Conservation (phyloP, 208 protist species). For the Trypanosoma theileri region DNA sequence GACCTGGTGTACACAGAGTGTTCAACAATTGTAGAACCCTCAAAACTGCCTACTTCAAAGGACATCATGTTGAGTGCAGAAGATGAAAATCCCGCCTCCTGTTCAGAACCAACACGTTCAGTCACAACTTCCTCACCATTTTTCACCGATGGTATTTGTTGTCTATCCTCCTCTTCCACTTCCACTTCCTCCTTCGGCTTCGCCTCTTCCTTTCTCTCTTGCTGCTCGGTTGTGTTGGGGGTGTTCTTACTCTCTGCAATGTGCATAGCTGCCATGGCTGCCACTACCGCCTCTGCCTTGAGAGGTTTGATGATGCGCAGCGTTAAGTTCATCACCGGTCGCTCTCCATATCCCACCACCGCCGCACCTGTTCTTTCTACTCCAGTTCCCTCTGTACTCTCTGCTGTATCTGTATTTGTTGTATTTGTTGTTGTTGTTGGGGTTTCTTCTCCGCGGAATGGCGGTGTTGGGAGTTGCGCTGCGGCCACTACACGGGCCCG, state of each 20-base stretch:
- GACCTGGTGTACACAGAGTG: background rate
- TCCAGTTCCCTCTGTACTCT: too few relatives aligned
- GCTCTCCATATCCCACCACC: constrained; percentile 10
- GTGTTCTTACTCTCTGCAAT: background rate
- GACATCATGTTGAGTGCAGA: background rate
- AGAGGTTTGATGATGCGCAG: constrained; percentile 21
- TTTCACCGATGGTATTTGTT: background rate
- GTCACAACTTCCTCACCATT: background rate
- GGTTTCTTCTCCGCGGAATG: constrained; percentile 24
- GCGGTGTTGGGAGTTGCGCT: constrained; percentile 34
- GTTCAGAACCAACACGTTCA: background rate
- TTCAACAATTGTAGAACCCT: background rate
- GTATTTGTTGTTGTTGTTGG: background rate
- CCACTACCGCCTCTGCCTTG: constrained; percentile 19
- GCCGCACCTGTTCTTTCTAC: constrained; percentile 11
- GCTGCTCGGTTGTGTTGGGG: background rate
- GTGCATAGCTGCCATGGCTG: constrained; percentile 16
- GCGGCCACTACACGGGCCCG: constrained; percentile 10
- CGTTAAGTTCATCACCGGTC: constrained; percentile 19
- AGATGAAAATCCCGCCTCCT: background rate
- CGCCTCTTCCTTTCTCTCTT: background rate
- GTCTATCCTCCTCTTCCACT: background rate
- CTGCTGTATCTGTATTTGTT: background rate
- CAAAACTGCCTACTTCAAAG: background rate
- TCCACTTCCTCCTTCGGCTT: background rate